A percentile compares a stretch with the other conserved stretches of the same genome.
Evolutionary conservation across 805 yeast species (phyloP).

Genomic region (Saccharomycopsis sp.): DNA sequence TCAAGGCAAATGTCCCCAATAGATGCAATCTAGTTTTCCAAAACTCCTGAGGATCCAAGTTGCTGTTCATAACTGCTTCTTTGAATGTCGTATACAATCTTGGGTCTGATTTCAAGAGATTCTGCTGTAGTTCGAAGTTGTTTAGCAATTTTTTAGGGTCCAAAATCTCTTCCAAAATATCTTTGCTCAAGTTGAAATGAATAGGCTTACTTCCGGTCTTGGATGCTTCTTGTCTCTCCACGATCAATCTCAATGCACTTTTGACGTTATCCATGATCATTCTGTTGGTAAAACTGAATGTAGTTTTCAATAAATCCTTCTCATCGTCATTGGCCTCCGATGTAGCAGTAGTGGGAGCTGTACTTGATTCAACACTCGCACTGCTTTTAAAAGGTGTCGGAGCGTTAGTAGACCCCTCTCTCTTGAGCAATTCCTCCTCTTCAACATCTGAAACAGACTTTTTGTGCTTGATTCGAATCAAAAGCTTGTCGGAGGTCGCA

Average conservation of each 20-base stretch:
- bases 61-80: slow-evolving; percentile 76
- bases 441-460: slow-evolving; percentile 29
- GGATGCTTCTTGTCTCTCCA: slow-evolving; percentile 53
- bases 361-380: neutral
- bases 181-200: slow-evolving; percentile 5
- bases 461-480: slow-evolving; percentile 49
- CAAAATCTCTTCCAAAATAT: slow-evolving; percentile 38
- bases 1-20: slow-evolving; percentile 76
- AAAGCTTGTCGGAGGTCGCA: slow-evolving; percentile 58
- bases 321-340: slow-evolving; percentile 21
- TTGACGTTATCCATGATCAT: slow-evolving; percentile 72
- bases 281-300: slow-evolving; percentile 63
- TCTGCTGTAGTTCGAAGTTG: slow-evolving; percentile 74
- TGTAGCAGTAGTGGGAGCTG: neutral
- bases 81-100: slow-evolving; percentile 68
- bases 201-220: slow-evolving; percentile 14
- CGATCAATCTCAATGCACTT: slow-evolving; percentile 57
- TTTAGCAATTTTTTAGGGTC: slow-evolving; percentile 45
- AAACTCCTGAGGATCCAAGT: slow-evolving; percentile 73
- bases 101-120: slow-evolving; percentile 62
- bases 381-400: neutral
- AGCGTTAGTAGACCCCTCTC: slow-evolving; percentile 24
- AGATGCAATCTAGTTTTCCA: slow-evolving; percentile 80
- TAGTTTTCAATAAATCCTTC: slow-evolving; percentile 29
- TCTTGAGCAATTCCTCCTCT: slow-evolving; percentile 25